A percentile compares a stretch with the other conserved stretches of the same genome.
Evolutionary conservation across 2,329 filamentous ascomycete species (phyloP).

Genomic region (Pseudodiploospora longispora): DNA sequence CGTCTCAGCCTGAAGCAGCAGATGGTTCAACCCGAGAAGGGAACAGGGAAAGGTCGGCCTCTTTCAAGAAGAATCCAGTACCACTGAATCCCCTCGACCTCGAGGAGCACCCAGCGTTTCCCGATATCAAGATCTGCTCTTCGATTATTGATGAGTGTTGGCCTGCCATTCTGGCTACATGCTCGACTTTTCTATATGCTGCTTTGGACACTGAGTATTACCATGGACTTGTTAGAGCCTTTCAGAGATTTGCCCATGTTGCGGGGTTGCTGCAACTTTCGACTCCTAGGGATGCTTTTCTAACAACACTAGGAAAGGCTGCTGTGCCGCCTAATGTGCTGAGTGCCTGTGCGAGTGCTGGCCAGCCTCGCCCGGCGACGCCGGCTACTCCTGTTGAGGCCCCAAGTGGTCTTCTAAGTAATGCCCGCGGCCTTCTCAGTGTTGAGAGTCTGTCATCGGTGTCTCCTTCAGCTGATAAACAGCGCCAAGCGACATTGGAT

Average conservation of each 20-base stretch:
- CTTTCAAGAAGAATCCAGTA: slow-evolving; percentile 66
- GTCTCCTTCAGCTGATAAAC: slow-evolving; percentile 48
- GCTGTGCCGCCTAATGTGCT: slow-evolving; percentile 78
- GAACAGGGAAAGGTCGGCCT: slow-evolving; percentile 51
- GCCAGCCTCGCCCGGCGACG: slow-evolving; percentile 33
- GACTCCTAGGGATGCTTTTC: slow-evolving; percentile 86
- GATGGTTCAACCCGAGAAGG: slow-evolving; percentile 23
- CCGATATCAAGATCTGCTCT: slow-evolving; percentile 69
- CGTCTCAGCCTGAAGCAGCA: slow-evolving; percentile 26
- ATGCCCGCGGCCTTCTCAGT: slow-evolving; percentile 64
- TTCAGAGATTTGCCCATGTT: slow-evolving; percentile 93
- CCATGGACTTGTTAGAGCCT: slow-evolving; percentile 80
- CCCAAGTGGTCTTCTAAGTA: slow-evolving; percentile 54
- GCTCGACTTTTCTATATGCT: slow-evolving; percentile 90
- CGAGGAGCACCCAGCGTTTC: slow-evolving; percentile 61
- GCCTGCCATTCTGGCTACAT: slow-evolving; percentile 90
- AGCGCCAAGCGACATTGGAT: slow-evolving; percentile 53
- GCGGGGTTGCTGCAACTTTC: slow-evolving; percentile 76
- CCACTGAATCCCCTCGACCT: slow-evolving; percentile 77
- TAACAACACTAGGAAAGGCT: slow-evolving; percentile 88
- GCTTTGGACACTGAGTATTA: slow-evolving; percentile 91
- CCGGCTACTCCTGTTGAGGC: slow-evolving; percentile 40
- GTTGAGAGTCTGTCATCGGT: slow-evolving; percentile 61
- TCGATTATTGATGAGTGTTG: slow-evolving; percentile 85
- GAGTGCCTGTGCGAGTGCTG: slow-evolving; percentile 48